phyloP scores from a whole-genome alignment of 2,329 filamentous ascomycete genomes.

The Albifimbria verrucaria region DNA sequence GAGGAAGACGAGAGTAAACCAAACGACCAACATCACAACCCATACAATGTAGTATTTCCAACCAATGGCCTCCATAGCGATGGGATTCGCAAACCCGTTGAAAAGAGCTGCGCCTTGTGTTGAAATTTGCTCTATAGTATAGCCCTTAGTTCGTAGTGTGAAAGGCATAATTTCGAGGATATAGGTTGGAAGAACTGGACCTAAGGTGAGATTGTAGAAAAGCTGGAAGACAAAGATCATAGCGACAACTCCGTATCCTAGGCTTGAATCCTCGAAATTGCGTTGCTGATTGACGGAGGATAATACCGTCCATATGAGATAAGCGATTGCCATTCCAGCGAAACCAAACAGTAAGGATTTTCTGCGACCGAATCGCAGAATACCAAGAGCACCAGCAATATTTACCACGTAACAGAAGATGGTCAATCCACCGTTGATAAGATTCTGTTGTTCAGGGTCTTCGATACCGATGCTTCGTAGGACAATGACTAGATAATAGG shows the following conservation, averaged over 20 bases:
- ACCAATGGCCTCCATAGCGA: neutral
- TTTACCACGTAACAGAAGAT: constrained; percentile 31
- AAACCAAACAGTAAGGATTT: constrained; percentile 2
- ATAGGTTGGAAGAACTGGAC: constrained; percentile 44
- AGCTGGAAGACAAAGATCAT: constrained; percentile 28
- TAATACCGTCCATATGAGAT: constrained; percentile 26
- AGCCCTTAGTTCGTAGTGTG: constrained; percentile 46
- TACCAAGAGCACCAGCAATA: constrained; percentile 18
- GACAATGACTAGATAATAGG: constrained; percentile 32
- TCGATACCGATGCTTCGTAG: constrained; percentile 33
- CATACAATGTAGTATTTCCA: constrained; percentile 2
- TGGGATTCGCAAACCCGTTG: neutral
- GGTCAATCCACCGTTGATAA: constrained; percentile 36
- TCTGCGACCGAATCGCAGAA: constrained; percentile 13
- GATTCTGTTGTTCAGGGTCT: constrained; percentile 29
- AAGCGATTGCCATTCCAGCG: constrained; percentile 25
- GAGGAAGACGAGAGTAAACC: neutral
- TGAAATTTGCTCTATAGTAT: constrained; percentile 21
- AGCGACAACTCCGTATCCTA: constrained; percentile 24
- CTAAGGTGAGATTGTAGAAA: constrained; percentile 50
- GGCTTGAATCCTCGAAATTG: constrained; percentile 12
- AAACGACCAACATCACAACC: neutral
- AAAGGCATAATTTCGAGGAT: constrained; percentile 51
- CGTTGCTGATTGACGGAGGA: constrained; percentile 21
- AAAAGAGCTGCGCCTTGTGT: constrained; percentile 1